Conservation (phyloP, 129 eudicot genomes). For the Arctium minus region DNA sequence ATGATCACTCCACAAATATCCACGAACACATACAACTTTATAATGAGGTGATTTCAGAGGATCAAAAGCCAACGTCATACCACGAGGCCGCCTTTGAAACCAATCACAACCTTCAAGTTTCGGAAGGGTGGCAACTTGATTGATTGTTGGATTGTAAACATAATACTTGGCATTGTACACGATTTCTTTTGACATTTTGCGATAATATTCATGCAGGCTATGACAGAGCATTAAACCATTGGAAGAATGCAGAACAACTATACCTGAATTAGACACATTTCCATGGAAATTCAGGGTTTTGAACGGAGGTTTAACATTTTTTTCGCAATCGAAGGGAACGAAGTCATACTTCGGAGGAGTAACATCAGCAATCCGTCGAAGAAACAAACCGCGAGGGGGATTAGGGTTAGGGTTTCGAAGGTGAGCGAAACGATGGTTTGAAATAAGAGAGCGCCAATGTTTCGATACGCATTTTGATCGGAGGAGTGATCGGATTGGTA, state of each 20-base stretch:
- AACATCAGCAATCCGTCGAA: slow-evolving; percentile 15
- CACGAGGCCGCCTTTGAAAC: slow-evolving; percentile 18
- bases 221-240: slow-evolving; percentile 53
- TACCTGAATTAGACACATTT: slow-evolving; percentile 5
- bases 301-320: slow-evolving; percentile 34
- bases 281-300: slow-evolving; percentile 9
- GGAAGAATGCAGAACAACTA: slow-evolving; percentile 39
- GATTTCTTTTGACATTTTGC: not conserved
- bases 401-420: slow-evolving; percentile 35
- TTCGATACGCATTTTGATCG: slow-evolving; percentile 53
- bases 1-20: slow-evolving; percentile 7
- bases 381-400: slow-evolving; percentile 33
- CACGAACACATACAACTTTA: slow-evolving; percentile 27
- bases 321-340: slow-evolving; percentile 22
- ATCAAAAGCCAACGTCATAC: slow-evolving; percentile 50
- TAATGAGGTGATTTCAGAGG: slow-evolving; percentile 24
- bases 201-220: slow-evolving; percentile 16
- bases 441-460: slow-evolving; percentile 41
- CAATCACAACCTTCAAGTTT: slow-evolving; percentile 2
- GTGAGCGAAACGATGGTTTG: slow-evolving; percentile 31
- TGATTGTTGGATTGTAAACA: slow-evolving; percentile 50
- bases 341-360: slow-evolving; percentile 20
- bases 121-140: slow-evolving; percentile 28
- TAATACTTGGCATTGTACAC: slow-evolving; percentile 9
- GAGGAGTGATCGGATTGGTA: slow-evolving; percentile 50